Evolutionary conservation across 2,329 filamentous ascomycete genomes (phyloP).

Genomic region (Penicillium hesseltinei): DNA sequence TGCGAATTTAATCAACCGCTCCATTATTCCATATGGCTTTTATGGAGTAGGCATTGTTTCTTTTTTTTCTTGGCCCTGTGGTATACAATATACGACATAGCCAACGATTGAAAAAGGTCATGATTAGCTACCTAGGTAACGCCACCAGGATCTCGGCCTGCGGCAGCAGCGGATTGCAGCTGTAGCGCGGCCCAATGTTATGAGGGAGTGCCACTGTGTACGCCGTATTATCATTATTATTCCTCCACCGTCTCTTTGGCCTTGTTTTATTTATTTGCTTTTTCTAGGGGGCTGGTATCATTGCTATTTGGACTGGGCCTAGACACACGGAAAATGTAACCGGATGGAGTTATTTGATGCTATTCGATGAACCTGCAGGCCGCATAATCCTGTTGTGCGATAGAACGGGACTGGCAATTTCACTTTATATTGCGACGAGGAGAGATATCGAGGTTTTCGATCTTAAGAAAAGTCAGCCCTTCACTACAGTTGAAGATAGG

Average conservation of each 20-base stretch:
- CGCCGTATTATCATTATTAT: neutral
- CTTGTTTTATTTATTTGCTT: neutral
- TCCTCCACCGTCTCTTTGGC: slow-evolving; percentile 1
- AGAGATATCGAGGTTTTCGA: neutral
- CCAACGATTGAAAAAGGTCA: neutral
- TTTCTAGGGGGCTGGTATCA: neutral
- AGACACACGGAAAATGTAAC: slow-evolving; percentile 1
- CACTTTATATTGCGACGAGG: neutral
- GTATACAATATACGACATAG: neutral
- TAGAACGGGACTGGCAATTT: neutral
- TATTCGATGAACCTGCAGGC: neutral
- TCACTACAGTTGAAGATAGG: neutral
- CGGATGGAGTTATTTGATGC: neutral
- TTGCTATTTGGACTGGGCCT: neutral
- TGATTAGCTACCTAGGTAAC: neutral
- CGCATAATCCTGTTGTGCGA: neutral
- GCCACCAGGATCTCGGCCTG: neutral
- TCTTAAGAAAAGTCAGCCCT: neutral
- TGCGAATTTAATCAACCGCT: neutral
- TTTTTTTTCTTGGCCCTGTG: neutral
- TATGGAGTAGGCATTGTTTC: neutral
- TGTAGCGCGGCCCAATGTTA: slow-evolving; percentile 7
- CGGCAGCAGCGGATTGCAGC: neutral
- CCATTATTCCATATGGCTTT: neutral
- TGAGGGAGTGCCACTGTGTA: neutral